Conservation (phyloP, 148 eudicot genomes). For the Fallopia convolvulus region DNA sequence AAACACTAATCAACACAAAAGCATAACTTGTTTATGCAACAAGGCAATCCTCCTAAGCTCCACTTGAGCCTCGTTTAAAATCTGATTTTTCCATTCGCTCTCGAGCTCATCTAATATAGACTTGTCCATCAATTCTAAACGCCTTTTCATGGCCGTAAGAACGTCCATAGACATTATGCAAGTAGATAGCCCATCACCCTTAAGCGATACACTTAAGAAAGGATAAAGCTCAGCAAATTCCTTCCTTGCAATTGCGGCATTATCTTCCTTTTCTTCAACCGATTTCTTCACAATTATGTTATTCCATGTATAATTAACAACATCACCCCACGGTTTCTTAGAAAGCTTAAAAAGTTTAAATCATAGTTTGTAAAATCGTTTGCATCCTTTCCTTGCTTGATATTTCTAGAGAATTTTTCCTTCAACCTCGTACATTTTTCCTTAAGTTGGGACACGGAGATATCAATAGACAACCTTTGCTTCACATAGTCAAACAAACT, state of each 20-base stretch:
- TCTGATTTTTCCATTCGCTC: slow-evolving; percentile 29
- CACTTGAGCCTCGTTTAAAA: slow-evolving; percentile 24
- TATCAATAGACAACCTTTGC: slow-evolving; percentile 19
- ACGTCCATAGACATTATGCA: background rate
- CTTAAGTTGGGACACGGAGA: slow-evolving; percentile 27
- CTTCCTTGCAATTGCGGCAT: no score
- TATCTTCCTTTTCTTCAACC: background rate
- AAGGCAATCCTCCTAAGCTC: slow-evolving; percentile 19
- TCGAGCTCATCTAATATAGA: slow-evolving; percentile 30
- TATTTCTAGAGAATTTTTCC: slow-evolving; percentile 31
- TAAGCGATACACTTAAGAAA: background rate
- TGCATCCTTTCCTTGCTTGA: slow-evolving; percentile 16
- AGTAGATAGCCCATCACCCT: background rate
- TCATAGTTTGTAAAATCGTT: slow-evolving; percentile 36
- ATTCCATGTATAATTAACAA: slow-evolving; percentile 8
- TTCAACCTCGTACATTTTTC: slow-evolving; percentile 45
- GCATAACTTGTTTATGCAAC: slow-evolving; percentile 25
- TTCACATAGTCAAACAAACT: slow-evolving; percentile 29
- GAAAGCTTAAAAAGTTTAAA: slow-evolving; percentile 28
- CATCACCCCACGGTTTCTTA: slow-evolving; percentile 44
- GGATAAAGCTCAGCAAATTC: slow-evolving; percentile 17
- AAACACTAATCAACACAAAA: slow-evolving; percentile 3
- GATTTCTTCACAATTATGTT: background rate
- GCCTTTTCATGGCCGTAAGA: background rate
- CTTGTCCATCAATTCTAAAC: background rate